phyloP scores from a whole-genome alignment of 257 asterid genomes.

The Plantago major region DNA sequence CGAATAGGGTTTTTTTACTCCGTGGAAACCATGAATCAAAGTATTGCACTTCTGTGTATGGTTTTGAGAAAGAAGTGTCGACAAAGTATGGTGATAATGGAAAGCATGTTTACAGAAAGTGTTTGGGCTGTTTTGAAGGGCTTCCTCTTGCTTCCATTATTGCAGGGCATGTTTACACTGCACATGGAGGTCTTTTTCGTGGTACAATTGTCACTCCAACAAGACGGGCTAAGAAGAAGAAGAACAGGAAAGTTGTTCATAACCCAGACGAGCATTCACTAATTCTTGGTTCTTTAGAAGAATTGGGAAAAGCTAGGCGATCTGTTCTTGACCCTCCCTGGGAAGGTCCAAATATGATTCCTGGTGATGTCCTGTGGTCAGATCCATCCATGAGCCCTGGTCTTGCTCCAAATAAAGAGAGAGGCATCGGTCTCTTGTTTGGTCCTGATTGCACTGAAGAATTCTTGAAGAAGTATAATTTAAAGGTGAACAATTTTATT shows the following conservation, averaged over 20 bases:
- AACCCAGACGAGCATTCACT: slow-evolving; percentile 47
- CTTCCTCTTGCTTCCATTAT: slow-evolving; percentile 95
- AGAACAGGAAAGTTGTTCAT: slow-evolving; percentile 57
- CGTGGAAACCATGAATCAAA: slow-evolving; percentile 98
- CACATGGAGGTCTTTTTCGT: slow-evolving; percentile 98
- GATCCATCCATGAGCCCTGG: slow-evolving; percentile 88
- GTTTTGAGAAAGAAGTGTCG: slow-evolving; percentile 89
- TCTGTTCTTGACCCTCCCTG: slow-evolving; percentile 99
- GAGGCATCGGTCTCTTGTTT: slow-evolving; percentile 96
- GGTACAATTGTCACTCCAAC: slow-evolving; percentile 54
- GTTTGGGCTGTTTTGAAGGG: slow-evolving; percentile 96
- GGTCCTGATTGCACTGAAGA: slow-evolving; percentile 98
- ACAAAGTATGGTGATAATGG: slow-evolving; percentile 81
- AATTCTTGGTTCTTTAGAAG: slow-evolving; percentile 82
- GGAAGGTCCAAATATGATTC: slow-evolving; percentile 93
- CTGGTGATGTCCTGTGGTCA: slow-evolving; percentile 97
- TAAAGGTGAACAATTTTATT: slow-evolving; percentile 53
- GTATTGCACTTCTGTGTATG: slow-evolving; percentile 94
- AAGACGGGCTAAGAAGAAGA: slow-evolving; percentile 73
- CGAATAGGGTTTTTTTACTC: slow-evolving; percentile 76
- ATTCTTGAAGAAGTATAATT: slow-evolving; percentile 60
- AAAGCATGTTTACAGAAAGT: slow-evolving; percentile 88
- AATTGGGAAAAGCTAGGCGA: slow-evolving; percentile 85
- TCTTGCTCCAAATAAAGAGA: slow-evolving; percentile 83
- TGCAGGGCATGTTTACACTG: slow-evolving; percentile 79